Conservation (phyloP, 2,329 filamentous ascomycete genomes). For the Arthrobotrys conoides region DNA sequence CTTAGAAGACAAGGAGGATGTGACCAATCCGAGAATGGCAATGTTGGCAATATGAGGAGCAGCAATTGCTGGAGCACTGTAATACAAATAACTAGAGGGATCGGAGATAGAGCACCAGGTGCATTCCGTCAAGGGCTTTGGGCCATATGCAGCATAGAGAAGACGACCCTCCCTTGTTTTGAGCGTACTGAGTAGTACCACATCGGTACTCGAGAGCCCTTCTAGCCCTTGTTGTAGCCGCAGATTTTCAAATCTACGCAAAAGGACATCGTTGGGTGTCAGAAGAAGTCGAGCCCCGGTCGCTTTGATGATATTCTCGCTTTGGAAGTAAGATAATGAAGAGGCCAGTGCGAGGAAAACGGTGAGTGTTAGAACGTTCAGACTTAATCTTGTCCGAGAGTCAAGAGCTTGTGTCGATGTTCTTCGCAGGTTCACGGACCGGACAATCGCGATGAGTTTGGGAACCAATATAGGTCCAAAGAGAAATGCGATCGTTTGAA, state of each 20-base stretch:
- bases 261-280: conserved; percentile 86
- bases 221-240: conserved; percentile 70
- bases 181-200: conserved; percentile 77
- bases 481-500: conserved; percentile 70
- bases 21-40: conserved; percentile 78
- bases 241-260: conserved; percentile 78
- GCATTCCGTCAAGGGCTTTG: conserved; percentile 79
- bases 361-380: conserved; percentile 73
- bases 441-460: conserved; percentile 76
- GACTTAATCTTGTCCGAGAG: conserved; percentile 71
- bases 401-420: conserved; percentile 72
- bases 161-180: conserved; percentile 79
- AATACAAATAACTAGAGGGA: conserved; percentile 80
- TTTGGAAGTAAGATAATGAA: conserved; percentile 77
- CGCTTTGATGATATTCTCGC: conserved; percentile 83
- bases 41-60: conserved; percentile 86
- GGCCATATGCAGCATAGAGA: conserved; percentile 87
- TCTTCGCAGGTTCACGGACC: conserved; percentile 67
- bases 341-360: conserved; percentile 73
- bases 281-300: conserved; percentile 83
- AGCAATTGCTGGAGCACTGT: conserved; percentile 80
- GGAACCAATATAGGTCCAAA: conserved; percentile 81
- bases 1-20: conserved; percentile 75
- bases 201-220: conserved; percentile 72
- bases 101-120: conserved; percentile 85